Evolutionary conservation across 768 basidiomycete species (phyloP), one percentile per base, ranked within the genome.

Genomic region (Zangia roseola): DNA sequence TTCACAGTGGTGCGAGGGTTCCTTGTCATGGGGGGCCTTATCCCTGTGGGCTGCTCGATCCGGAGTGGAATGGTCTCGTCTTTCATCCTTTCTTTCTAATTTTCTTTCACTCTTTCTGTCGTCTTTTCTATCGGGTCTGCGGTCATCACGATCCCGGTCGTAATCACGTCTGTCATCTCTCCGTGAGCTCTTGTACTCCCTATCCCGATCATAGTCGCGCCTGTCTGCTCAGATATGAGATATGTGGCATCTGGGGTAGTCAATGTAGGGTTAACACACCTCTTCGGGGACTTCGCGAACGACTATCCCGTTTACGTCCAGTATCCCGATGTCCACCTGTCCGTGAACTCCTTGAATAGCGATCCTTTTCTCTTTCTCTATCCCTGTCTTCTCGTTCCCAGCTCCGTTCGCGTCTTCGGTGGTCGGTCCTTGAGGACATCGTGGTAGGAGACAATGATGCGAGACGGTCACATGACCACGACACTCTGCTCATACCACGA

Each of bases 341-440:
- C 36, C 65, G 58, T 41, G 72, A 54, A 35, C 70, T 55, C 50
- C 75, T 68, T 23, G 76, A 61, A 43, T 77, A 67, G 20, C 78
- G 71, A 51, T 78, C 75, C 30, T 70, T 69, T 45, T 75, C 67
- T 40, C 74, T 70, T 50, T 81, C 79, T 23, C 80, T 77, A 47
- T 74, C 61, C 21, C 58, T 57, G 39, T 68, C 66, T 57, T 70
- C 70, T 26, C 69, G 74, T 51, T 86, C 84, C 80, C 83, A 81
- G 60, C 83, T 83, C 56, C 82, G 68, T 59, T 86, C 84, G 51
- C 80, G 78, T 63, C 77, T 69, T 61, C 80, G 74, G 56, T 76
- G 65, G 53, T 81, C 80, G 37, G 68, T 47, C 54, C 80, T 79
- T 47, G 80, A 81, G 54, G 83, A 80, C 83, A 86, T 69, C n/a